A percentile compares a stretch with the other conserved stretches of the same genome.
Evolutionary conservation across 805 yeast species (phyloP).

Genomic region (Kluyveromyces aestuarii): DNA sequence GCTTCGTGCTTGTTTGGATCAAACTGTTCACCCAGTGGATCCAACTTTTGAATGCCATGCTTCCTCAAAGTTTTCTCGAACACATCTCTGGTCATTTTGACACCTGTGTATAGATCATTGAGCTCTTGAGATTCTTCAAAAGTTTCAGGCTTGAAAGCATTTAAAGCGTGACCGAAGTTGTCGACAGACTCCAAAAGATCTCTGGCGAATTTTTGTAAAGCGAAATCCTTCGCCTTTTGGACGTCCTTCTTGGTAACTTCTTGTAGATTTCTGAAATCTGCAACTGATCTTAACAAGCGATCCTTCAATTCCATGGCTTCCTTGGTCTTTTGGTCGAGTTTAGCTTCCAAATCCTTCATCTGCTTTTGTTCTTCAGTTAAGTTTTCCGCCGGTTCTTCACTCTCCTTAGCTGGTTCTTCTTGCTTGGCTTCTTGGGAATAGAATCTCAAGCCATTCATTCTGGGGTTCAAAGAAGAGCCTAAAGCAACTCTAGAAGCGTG

Average conservation of each 20-base stretch:
- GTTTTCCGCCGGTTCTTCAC: constrained; percentile 6
- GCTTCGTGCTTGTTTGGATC: constrained; percentile 94
- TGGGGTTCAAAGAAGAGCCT: neutral
- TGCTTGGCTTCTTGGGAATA: constrained; percentile 19
- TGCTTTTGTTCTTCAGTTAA: constrained; percentile 19
- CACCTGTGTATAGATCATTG: constrained; percentile 75
- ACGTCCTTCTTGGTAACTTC: constrained; percentile 82
- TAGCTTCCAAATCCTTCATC: constrained; percentile 37
- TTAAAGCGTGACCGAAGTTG: constrained; percentile 79
- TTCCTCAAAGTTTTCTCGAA: constrained; percentile 73
- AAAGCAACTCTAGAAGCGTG: neutral
- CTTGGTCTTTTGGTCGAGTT: constrained; percentile 52
- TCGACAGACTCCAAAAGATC: constrained; percentile 85
- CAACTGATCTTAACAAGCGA: constrained; percentile 71
- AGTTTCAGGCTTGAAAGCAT: constrained; percentile 58
- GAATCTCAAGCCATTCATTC: constrained; percentile 12
- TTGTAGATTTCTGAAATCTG: constrained; percentile 89
- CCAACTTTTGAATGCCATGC: constrained; percentile 74
- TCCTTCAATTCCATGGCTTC: constrained; percentile 79
- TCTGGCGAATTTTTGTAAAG: constrained; percentile 84
- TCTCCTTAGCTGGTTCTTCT: constrained; percentile 10
- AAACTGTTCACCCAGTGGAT: constrained; percentile 76
- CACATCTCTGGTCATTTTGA: constrained; percentile 78
- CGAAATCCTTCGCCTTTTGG: constrained; percentile 81
- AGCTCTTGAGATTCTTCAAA: constrained; percentile 53